phyloP scores from a whole-genome alignment of 441 rosid genomes.

The Adansonia gregorii region DNA sequence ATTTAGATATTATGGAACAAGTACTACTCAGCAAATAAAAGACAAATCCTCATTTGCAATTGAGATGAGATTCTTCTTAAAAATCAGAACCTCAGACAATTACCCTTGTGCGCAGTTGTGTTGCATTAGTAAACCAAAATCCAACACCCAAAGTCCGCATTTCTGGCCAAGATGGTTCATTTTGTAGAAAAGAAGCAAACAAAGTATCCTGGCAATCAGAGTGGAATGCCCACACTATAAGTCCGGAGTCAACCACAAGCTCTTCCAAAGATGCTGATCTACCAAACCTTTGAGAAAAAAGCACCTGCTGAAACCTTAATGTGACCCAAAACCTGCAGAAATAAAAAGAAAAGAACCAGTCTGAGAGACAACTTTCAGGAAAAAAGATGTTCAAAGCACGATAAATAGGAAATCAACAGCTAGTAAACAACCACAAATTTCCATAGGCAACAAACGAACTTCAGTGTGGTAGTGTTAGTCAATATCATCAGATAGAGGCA shows the following conservation, averaged over 20 bases:
- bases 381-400: constrained; percentile 15
- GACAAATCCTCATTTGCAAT: constrained; percentile 9
- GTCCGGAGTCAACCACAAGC: constrained; percentile 65
- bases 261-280: constrained; percentile 67
- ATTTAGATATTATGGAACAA: constrained; percentile 24
- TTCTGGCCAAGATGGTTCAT: constrained; percentile 89
- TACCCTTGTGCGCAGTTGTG: constrained; percentile 84
- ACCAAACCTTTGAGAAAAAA: constrained; percentile 58
- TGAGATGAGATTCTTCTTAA: constrained; percentile 17
- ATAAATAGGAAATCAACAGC: constrained; percentile 1
- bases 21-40: constrained; percentile 16
- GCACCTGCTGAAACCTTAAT: constrained; percentile 74
- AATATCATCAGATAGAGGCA: constrained; percentile 3
- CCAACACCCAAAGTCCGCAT: constrained; percentile 87
- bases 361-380: constrained; percentile 10
- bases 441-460: constrained; percentile 9
- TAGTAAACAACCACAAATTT: constrained; percentile 21
- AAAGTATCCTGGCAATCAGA: constrained; percentile 91
- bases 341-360: constrained; percentile 22
- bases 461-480: neutral
- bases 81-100: constrained; percentile 25
- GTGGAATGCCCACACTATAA: constrained; percentile 89
- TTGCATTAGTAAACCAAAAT: constrained; percentile 77
- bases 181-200: constrained; percentile 63
- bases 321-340: constrained; percentile 85